phyloP scores from a whole-genome alignment of 176 grass and related monocot species.

The sorghum (Sorghum bicolor) region Sorghum_bicolor_NCBIv3 NC_012876.2:52068501-52069000 shows the following conservation, averaged over 20 bases:
- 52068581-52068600: constrained; percentile 41
- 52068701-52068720: not conserved
- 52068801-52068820: constrained; percentile 38
- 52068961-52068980: constrained; percentile 55
- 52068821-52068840: constrained; percentile 61
- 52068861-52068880: constrained; percentile 58
- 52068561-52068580: constrained; percentile 42
- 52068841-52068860: constrained; percentile 59
- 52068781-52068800: constrained; percentile 37
- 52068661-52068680: constrained; percentile 45
- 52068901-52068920: constrained; percentile 55
- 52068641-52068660: constrained; percentile 30
- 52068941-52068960: constrained; percentile 68
- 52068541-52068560: constrained; percentile 35
- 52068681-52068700: constrained; percentile 56
- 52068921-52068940: constrained; percentile 78
- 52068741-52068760: not conserved
- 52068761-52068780: constrained; percentile 36
- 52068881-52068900: constrained; percentile 54
- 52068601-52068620: constrained; percentile 16
- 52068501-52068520: constrained; percentile 52
- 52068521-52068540: constrained; percentile 41
- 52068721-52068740: not conserved
- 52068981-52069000: not conserved
- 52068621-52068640: not conserved